phyloP scores from a whole-genome alignment of 768 basidiomycete genomes.

The Tricholoma bakamatsutake region DNA sequence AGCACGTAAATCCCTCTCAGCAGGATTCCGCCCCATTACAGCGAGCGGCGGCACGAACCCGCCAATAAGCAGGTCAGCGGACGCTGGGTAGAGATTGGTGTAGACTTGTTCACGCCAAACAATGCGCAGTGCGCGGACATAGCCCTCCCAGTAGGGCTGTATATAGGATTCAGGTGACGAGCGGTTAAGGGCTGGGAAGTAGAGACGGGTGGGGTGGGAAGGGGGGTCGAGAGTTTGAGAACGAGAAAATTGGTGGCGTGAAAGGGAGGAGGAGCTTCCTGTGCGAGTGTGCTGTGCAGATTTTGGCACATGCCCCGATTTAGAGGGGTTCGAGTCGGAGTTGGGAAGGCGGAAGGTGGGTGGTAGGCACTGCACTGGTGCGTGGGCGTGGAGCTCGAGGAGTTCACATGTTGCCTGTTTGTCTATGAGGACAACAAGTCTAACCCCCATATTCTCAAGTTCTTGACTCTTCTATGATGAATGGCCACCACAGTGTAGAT shows the following conservation, averaged over 20 bases:
- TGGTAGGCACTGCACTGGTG: slow-evolving; percentile 1
- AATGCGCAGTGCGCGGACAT: slow-evolving; percentile 45
- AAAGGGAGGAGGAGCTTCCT: slow-evolving; percentile 7
- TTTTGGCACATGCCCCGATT: neutral
- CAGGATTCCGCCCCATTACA: neutral
- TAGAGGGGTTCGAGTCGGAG: neutral
- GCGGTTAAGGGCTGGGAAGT: slow-evolving; percentile 28
- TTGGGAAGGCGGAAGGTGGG: neutral
- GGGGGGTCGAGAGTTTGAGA: neutral
- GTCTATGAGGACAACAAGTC: too few relatives aligned
- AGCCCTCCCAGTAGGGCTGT: slow-evolving; percentile 54
- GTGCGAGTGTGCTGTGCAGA: slow-evolving; percentile 4
- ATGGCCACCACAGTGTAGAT: too few relatives aligned
- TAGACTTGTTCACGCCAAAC: slow-evolving; percentile 22
- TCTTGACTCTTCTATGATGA: too few relatives aligned
- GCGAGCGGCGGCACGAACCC: neutral
- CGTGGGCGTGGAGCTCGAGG: slow-evolving; percentile 53
- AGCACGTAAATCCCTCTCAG: neutral
- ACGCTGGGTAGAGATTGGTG: slow-evolving; percentile 1
- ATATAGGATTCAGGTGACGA: slow-evolving; percentile 30
- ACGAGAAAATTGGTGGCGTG: neutral
- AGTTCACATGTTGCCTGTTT: too few relatives aligned
- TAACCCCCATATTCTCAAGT: too few relatives aligned
- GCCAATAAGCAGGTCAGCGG: slow-evolving; percentile 8
- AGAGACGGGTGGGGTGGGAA: neutral